Percentiles rank a stretch among this genome's conserved stretches.
Evolutionary conservation across 345 rosid genomes (phyloP).

Genomic region (Citrus inodora): DNA sequence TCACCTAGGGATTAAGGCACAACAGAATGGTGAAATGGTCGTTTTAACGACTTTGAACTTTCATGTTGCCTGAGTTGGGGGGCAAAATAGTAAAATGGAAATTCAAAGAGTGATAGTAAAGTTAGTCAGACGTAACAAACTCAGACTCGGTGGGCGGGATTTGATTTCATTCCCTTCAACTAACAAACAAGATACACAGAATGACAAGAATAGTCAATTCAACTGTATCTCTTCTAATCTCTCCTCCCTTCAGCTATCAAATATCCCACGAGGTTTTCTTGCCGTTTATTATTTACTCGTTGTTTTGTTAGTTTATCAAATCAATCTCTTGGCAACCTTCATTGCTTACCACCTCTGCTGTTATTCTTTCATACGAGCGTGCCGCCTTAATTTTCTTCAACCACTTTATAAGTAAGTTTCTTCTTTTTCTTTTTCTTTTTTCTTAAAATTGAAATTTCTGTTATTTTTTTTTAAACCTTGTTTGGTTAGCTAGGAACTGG

Average conservation of each 20-base stretch:
- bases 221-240: not conserved
- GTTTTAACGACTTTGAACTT: too few species aligned
- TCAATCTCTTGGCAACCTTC: not conserved
- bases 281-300: conserved; percentile 5
- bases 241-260: conserved; percentile 14
- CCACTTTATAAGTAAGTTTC: not conserved
- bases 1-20: not conserved
- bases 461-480: not conserved
- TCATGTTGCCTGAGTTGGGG: not conserved
- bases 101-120: not conserved
- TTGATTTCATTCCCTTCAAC: conserved; percentile 2
- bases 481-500: not conserved
- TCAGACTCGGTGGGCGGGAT: conserved; percentile 31
- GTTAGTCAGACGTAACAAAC: conserved; percentile 17
- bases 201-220: conserved; percentile 17
- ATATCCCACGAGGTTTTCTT: conserved; percentile 22
- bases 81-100: not conserved
- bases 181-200: not conserved
- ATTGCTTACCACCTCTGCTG: not conserved
- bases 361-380: not conserved
- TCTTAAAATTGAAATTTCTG: too few species aligned
- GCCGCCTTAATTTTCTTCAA: not conserved
- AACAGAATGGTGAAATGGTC: not conserved
- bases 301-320: not conserved
- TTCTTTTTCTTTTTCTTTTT: not conserved